Evolutionary conservation across 441 rosid species (phyloP).

Genomic region (Omphalea diandra): DNA sequence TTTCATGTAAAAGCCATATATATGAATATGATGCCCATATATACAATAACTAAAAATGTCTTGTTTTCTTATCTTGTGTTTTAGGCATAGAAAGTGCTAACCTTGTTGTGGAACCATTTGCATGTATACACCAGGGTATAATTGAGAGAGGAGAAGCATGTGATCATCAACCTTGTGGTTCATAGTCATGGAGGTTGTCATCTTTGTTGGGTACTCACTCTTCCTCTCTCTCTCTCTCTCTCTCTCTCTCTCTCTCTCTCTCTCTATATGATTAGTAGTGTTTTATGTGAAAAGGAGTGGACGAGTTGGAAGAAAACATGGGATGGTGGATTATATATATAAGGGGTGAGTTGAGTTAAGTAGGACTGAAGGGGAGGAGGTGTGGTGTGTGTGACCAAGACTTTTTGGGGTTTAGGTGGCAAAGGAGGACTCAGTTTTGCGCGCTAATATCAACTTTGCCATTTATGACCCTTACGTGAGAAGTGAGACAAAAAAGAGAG

Average conservation of each 20-base stretch:
- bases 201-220: conserved; percentile 20
- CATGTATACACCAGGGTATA: conserved; percentile 43
- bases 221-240: not conserved
- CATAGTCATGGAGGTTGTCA: conserved; percentile 30
- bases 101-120: conserved; percentile 58
- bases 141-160: conserved; percentile 50
- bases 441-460: conserved; percentile 32
- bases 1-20: no score
- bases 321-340: conserved; percentile 26
- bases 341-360: conserved; percentile 24
- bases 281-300: conserved; percentile 32
- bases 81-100: conserved; percentile 22
- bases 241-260: no score
- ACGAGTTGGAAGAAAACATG: conserved; percentile 28
- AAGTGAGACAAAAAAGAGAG: not conserved
- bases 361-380: conserved; percentile 11
- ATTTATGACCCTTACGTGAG: no score
- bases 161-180: conserved; percentile 38
- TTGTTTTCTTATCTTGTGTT: not conserved
- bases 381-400: conserved; percentile 8
- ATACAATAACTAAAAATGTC: no score
- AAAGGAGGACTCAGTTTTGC: conserved; percentile 11
- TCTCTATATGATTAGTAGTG: not conserved
- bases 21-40: no score
- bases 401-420: not conserved